These are phyloP conservation scores for Acorus calamus DNA, from an alignment of 106 monocot species.

Conservation along the genomic window DNA sequence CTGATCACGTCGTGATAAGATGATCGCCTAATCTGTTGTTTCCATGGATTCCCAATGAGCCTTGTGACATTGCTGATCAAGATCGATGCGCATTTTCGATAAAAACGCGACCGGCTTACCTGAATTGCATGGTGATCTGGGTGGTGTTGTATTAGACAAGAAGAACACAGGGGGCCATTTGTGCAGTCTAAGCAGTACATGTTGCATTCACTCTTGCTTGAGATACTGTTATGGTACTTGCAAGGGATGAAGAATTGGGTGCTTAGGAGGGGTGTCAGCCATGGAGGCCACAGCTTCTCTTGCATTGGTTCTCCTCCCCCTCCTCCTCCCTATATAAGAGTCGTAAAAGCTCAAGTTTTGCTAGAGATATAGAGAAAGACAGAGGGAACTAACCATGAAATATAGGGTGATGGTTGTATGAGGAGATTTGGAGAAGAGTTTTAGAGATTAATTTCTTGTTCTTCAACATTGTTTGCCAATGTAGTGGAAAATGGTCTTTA, in stretches of 20 bases:
- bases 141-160: slow-evolving; percentile 11
- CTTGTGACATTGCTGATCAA: not conserved
- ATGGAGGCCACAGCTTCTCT: slow-evolving; percentile 13
- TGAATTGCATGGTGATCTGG: slow-evolving; percentile 7
- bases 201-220: slow-evolving; percentile 19
- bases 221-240: slow-evolving; percentile 6
- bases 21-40: slow-evolving; percentile 13
- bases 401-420: no score
- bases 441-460: no score
- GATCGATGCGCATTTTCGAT: not conserved
- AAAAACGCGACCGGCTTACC: not conserved
- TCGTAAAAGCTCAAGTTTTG: no score
- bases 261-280: slow-evolving; percentile 12
- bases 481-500: no score
- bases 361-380: no score
- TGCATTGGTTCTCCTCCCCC: not conserved
- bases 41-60: not conserved
- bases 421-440: no score
- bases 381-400: no score
- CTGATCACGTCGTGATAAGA: slow-evolving; percentile 25
- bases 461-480: no score
- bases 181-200: slow-evolving; percentile 24
- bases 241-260: slow-evolving; percentile 14
- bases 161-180: slow-evolving; percentile 8
- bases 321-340: not conserved